Conservation (phyloP, 129 eudicot genomes). For the Artemisia argyi region DNA sequence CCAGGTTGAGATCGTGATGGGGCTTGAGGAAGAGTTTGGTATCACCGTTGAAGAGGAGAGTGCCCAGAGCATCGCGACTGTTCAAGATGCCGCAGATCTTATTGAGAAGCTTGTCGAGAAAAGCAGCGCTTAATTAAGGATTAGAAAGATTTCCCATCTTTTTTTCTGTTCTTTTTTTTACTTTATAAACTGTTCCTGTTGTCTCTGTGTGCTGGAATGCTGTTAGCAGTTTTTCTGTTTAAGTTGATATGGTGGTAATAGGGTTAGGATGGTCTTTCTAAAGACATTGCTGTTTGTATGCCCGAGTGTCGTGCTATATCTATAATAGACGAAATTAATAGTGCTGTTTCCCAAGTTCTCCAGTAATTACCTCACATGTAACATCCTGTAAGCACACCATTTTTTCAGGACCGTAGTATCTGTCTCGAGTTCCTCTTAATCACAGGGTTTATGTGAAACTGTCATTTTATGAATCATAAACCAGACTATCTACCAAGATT, state of each 20-base stretch:
- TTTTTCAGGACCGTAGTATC: too few relatives aligned
- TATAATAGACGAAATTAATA: too few relatives aligned
- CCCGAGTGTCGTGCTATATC: too few relatives aligned
- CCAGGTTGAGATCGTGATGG: constrained; percentile 67
- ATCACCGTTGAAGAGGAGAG: constrained; percentile 56
- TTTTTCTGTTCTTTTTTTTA: constrained; percentile 17
- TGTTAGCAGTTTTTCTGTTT: neutral
- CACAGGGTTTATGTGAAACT: too few relatives aligned
- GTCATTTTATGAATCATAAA: too few relatives aligned
- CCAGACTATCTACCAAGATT: too few relatives aligned
- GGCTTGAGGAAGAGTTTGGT: constrained; percentile 51
- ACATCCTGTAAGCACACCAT: too few relatives aligned
- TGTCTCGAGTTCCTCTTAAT: too few relatives aligned
- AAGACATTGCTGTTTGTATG: too few relatives aligned
- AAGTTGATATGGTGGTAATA: constrained; percentile 17
- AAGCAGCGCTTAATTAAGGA: constrained; percentile 20
- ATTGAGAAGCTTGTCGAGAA: constrained; percentile 46
- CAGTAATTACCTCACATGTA: too few relatives aligned
- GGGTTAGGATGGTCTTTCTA: too few relatives aligned
- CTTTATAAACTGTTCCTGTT: neutral
- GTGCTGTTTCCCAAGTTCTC: too few relatives aligned
- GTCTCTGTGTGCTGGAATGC: neutral
- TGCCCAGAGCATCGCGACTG: constrained; percentile 50
- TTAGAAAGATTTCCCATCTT: neutral
- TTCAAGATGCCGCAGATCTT: constrained; percentile 63